Evolutionary conservation across 1,139 yeast genomes (phyloP), one percentile per base, ranked within the genome.

Genomic region (Hemisphaericaspora subhashii): DNA sequence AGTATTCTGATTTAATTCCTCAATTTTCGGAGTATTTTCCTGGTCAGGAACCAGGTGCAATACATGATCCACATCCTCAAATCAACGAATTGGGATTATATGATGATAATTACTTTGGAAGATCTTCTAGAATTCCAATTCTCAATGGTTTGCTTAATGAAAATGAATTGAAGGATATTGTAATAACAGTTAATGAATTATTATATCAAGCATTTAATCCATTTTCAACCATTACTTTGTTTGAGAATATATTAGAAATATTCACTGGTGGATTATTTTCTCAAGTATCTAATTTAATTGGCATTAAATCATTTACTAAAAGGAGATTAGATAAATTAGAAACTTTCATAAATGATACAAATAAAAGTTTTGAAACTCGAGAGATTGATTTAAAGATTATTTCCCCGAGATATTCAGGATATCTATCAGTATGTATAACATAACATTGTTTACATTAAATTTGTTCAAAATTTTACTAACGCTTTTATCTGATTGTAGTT

Each of bases 31-130:
- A 60, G 1, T 57, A 51, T 17, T 54, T 71, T 2, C 94, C 90
- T 0, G 94, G 95, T 0, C 47, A 44, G 2, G 94, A 85, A 51
- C 80, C 83, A 1, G 90, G 86, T 1, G 88, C 88, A 0, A 51
- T 65, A 9, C 41, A 41, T 2, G 42, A 45, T n/a, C n/a, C n/a
- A n/a, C n/a, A n/a, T n/a, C n/a, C n/a, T n/a, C n/a, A n/a, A n/a
- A n/a, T n/a, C 2, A 12, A 15, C 14, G 37, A 27, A 1, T 52
- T 47, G n/a, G 84, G 83, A 0, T 39, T 46, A 2, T 62, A 53
- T 44, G 66, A 69, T 23, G 68, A 60, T 3, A 67, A 71, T 34
- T 47, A 58, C 23, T 83, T 68, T 56, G 87, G 87, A 0, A 55
- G 52, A 6, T 65, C 75, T 0, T 81, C 86, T 0, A 51, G 61